Percentiles rank a stretch among this genome's conserved stretches.
These are phyloP conservation scores for Epichloe bromicola DNA, from an alignment of 2,329 filamentous ascomycete species.

Conservation along the genomic window DNA sequence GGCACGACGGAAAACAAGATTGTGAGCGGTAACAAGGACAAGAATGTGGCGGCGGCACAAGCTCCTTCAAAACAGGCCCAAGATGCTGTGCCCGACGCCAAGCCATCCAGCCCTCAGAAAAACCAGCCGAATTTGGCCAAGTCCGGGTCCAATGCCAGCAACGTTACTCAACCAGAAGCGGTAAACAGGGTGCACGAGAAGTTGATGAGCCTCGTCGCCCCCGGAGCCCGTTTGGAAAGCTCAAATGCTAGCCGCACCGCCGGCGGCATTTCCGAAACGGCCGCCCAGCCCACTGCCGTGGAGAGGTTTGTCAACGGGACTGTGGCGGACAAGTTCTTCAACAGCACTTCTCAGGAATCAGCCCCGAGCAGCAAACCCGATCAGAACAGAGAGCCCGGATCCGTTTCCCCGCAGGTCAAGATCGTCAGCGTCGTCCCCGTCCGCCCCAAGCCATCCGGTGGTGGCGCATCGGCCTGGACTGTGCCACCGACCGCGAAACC, in stretches of 20 bases:
- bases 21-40: too few relatives aligned
- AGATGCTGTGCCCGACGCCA: background rate
- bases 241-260: background rate
- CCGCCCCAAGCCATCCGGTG: background rate
- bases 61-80: too few relatives aligned
- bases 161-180: background rate
- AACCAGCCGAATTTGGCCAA: background rate
- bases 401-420: background rate
- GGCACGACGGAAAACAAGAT: background rate
- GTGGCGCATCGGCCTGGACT: background rate
- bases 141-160: background rate
- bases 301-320: background rate
- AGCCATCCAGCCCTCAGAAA: background rate
- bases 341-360: background rate
- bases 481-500: background rate
- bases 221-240: background rate
- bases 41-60: background rate
- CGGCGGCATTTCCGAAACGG: background rate
- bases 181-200: background rate
- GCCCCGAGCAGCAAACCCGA: background rate
- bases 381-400: background rate
- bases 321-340: background rate
- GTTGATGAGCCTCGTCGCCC: background rate
- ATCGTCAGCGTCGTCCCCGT: conserved; percentile 1
- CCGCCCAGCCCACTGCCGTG: background rate